Conservation (phyloP, 805 yeast species). For the Saccharomycopsis fodiens region DNA sequence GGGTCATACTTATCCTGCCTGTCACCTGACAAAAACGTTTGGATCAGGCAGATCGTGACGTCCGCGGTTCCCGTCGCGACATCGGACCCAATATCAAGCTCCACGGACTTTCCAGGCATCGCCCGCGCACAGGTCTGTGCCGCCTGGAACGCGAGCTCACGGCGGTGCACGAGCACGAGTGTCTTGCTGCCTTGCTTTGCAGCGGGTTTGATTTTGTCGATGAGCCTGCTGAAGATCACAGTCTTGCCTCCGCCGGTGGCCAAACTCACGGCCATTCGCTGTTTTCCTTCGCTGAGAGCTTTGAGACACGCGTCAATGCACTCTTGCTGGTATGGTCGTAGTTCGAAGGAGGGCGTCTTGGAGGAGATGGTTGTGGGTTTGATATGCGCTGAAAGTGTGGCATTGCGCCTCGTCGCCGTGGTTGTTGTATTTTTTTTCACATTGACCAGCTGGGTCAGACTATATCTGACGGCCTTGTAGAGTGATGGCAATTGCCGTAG, state of each 20-base stretch:
- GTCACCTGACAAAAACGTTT: constrained; percentile 38
- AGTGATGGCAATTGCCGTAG: no score
- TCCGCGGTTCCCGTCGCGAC: constrained; percentile 41
- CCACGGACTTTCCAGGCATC: constrained; percentile 47
- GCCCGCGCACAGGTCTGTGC: constrained; percentile 36
- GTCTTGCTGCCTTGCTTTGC: constrained; percentile 24
- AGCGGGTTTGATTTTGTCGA: constrained; percentile 29
- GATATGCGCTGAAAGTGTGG: no score
- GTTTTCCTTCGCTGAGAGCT: constrained; percentile 38
- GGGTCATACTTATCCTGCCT: constrained; percentile 52
- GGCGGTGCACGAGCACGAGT: constrained; percentile 71
- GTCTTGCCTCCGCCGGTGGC: constrained; percentile 98
- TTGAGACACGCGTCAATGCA: constrained; percentile 52
- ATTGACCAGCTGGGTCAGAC: no score
- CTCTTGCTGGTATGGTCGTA: constrained; percentile 56
- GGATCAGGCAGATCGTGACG: constrained; percentile 72
- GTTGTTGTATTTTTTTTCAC: no score
- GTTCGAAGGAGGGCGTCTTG: no score
- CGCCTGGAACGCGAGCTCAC: constrained; percentile 73
- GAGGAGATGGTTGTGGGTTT: no score
- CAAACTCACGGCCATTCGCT: constrained; percentile 69
- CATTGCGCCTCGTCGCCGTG: no score
- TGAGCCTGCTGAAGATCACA: constrained; percentile 58
- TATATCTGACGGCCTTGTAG: no score
- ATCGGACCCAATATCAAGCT: constrained; percentile 60